These are phyloP conservation scores for Apiotrichum gracile DNA, from an alignment of 1,284 basidiomycete genomes.

Conservation along the genomic window DNA sequence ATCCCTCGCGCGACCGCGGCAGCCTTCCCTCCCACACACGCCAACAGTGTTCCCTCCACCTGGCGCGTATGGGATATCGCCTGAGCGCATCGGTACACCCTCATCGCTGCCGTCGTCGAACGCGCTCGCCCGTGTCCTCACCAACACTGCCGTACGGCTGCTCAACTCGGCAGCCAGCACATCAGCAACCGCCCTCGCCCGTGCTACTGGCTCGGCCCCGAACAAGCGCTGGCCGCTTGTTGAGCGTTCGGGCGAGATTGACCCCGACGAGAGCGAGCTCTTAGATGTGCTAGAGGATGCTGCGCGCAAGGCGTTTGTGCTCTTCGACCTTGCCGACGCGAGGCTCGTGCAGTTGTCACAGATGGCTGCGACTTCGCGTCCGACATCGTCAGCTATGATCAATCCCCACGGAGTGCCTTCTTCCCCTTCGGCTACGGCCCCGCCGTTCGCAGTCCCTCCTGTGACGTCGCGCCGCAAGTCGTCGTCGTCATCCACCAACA, in stretches of 20 bases:
- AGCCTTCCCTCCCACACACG: conserved; percentile 22
- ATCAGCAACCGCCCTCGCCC: conserved; percentile 37
- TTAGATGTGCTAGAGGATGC: conserved; percentile 73
- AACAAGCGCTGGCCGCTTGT: conserved; percentile 31
- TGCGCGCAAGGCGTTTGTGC: conserved; percentile 89
- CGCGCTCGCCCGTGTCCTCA: conserved; percentile 77
- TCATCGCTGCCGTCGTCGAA: conserved; percentile 49
- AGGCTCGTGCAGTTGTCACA: conserved; percentile 63
- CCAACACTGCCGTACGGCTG: conserved; percentile 80
- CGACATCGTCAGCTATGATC: conserved; percentile 12
- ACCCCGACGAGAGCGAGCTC: conserved; percentile 74
- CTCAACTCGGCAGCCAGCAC: conserved; percentile 60
- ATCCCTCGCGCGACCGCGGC: no score
- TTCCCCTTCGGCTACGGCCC: conserved; percentile 11
- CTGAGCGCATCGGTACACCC: conserved; percentile 26
- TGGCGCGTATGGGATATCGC: conserved; percentile 13
- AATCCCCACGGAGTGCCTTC: conserved; percentile 3
- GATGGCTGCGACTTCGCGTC: conserved; percentile 1
- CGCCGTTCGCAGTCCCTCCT: conserved; percentile 21
- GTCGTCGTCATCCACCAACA: conserved; percentile 26
- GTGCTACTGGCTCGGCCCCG: conserved; percentile 27
- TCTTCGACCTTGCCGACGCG: conserved; percentile 88
- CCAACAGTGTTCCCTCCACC: conserved; percentile 36
- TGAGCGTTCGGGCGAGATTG: conserved; percentile 42
- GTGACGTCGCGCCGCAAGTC: conserved; percentile 20